Conservation (phyloP, 2,329 filamentous ascomycete species). For the Bimuria novae-zelandiae region DNA sequence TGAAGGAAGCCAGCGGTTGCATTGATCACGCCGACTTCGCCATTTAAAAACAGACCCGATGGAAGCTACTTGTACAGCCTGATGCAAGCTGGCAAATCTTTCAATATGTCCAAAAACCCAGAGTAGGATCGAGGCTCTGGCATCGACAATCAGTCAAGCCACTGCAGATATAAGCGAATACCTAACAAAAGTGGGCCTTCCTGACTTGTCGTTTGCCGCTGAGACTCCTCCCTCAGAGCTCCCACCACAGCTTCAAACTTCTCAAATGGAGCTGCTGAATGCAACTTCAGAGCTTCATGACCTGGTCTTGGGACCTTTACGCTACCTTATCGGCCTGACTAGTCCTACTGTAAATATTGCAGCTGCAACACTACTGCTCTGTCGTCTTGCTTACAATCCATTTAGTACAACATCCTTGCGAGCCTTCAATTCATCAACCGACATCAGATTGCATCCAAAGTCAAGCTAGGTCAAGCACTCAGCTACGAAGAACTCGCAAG, state of each 20-base stretch:
- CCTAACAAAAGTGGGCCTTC: neutral
- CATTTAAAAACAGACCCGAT: too few relatives aligned
- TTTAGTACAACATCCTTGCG: slow-evolving; percentile 15
- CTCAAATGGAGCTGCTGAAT: neutral
- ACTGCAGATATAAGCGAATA: neutral
- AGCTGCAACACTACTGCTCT: neutral
- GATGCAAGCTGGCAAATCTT: too few relatives aligned
- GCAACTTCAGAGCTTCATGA: neutral
- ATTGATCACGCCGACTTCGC: too few relatives aligned
- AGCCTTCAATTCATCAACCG: slow-evolving; percentile 24
- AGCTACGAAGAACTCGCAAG: slow-evolving; percentile 25
- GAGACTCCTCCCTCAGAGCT: neutral
- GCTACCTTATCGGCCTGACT: neutral
- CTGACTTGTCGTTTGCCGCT: neutral
- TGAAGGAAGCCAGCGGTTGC: too few relatives aligned
- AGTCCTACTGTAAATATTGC: neutral
- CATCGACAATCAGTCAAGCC: neutral
- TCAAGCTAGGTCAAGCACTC: slow-evolving; percentile 19
- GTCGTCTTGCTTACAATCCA: neutral
- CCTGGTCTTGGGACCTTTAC: neutral
- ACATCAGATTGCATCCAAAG: slow-evolving; percentile 18
- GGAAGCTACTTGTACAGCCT: too few relatives aligned
- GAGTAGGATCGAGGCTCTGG: neutral
- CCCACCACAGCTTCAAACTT: neutral
- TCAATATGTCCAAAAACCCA: neutral